Percentiles rank a stretch among this genome's conserved stretches.
Conservation (phyloP, 2,329 filamentous ascomycete species). For the Diaporthe ilicicola region DNA sequence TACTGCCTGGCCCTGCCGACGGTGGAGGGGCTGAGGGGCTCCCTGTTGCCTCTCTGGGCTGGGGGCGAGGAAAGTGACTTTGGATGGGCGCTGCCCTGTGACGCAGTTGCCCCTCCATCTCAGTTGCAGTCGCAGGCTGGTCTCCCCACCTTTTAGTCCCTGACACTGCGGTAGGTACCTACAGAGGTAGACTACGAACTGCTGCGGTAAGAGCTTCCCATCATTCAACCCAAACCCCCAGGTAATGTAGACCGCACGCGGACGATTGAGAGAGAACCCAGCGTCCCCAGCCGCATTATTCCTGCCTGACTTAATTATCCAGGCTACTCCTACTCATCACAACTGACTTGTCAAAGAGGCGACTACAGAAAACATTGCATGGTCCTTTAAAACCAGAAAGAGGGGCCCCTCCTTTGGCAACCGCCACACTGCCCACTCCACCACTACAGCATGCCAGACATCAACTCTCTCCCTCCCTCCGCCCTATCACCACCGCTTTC, state of each 20-base stretch:
- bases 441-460: constrained; percentile 51
- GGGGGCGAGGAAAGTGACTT: neutral
- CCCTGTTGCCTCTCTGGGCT: neutral
- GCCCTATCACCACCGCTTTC: constrained; percentile 38
- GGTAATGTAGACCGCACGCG: neutral
- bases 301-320: neutral
- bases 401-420: neutral
- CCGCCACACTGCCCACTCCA: neutral
- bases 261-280: constrained; percentile 1
- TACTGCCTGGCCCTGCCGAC: neutral
- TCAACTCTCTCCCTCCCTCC: constrained; percentile 63
- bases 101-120: constrained; percentile 29
- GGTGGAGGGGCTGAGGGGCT: neutral
- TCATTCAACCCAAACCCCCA: neutral
- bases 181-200: constrained; percentile 3
- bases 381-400: constrained; percentile 12
- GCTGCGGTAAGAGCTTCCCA: neutral
- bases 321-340: neutral
- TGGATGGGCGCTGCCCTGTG: constrained; percentile 21
- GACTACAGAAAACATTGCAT: neutral
- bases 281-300: neutral
- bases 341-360: neutral
- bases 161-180: neutral
- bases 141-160: constrained; percentile 1
- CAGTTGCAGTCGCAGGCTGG: neutral